Evolutionary conservation across 1,139 yeast species (phyloP), one percentile per base, ranked within the genome.

Genomic region (Suhomyces ambrosiae): DNA sequence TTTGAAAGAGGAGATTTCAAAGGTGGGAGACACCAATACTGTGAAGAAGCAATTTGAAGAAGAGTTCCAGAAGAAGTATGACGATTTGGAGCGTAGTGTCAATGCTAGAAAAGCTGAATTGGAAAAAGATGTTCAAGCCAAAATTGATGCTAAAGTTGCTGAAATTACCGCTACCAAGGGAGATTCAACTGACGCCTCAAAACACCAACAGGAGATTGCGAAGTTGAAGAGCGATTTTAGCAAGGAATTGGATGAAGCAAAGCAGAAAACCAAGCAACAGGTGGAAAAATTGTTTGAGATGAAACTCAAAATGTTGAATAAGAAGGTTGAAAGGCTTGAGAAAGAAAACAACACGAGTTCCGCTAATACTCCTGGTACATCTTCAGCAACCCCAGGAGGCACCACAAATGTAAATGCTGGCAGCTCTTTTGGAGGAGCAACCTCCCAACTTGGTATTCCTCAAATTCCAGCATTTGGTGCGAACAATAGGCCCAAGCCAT

Each of bases 211-310:
- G 2, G 55, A 62, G 35, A 53, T 65, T 23, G 53, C 47, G 9
- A 37, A 46, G 7, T 52, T 71, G 38, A 60, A 60, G 33, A 48
- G 48, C 17, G 63, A 54, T 4, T 63, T 66, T 37, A 56, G 56
- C 17, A 42, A 50, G 19, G 61, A 59, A 38, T 49, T 71, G 36
- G 64, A 60, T 16, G 55, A 54, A 8, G 74, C 66, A 33, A 60
- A 61, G 46, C 53, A 47, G 11, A 57, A 56, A 22, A 57, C 60
- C 7, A 61, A 58, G 39, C 50, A 56, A 37, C 63, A 62, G 35
- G 62, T 65, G 19, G 71, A 68, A 37, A 71, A 71, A 55, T 60
- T 65, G 41, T 65, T 59, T 41, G 74, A 70, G 39, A 56, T 70
- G 42, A 68, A 67, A 46, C 56, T 71, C 47, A 65, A 63, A 40